Evolutionary conservation across 1,284 basidiomycete species (phyloP), one percentile per base, ranked within the genome.

Genomic region (Cryptococcus sp.): DNA sequence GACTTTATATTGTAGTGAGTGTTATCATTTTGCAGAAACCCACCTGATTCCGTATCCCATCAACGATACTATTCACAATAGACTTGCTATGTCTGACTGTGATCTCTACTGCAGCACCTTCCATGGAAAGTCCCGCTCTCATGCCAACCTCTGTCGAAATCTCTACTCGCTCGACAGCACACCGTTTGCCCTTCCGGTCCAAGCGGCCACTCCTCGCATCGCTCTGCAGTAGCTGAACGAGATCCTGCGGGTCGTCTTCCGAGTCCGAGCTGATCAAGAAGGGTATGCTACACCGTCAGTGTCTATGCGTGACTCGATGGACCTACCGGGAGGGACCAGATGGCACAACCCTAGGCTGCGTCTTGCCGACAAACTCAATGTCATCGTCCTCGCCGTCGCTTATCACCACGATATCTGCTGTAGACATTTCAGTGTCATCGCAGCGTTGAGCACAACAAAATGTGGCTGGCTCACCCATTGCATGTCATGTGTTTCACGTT

Each of bases 381-480:
- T 59, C 62, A 40, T 61, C 50, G 49, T 55, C 55, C 20, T 58
- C 59, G 29, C 46, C 55, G 44, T 64, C 62, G 44, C 59, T 61
- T 38, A 57, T 52, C 19, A 61, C 37, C 1, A 63, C 46, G 34
- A 63, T 53, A 22, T 60, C 59, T 19, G 39, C 58, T 59, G 17
- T 10, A 11, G 19, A 41, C 20, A 16, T 20, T 19, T 49, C 22
- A 23, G 37, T 26, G 11, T 34, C 29, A 13, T 34, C 29, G 29
- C 13, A 10, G 25, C 22, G 16, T 52, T 16, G 29, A 16, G 10
- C 15, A 45, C 13, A 19, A 45, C 44, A 45, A 4, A 19, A 45
- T 25, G 15, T 29, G 23, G 25, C n/a, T 46, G 41, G n/a, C n/a
- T 20, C 34, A 44, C 17, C 34, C 25, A 46, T 20, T 3, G 2